These are phyloP conservation scores for Amanita fuliginea DNA, from an alignment of 768 basidiomycete genomes.

Conservation along the genomic window DNA sequence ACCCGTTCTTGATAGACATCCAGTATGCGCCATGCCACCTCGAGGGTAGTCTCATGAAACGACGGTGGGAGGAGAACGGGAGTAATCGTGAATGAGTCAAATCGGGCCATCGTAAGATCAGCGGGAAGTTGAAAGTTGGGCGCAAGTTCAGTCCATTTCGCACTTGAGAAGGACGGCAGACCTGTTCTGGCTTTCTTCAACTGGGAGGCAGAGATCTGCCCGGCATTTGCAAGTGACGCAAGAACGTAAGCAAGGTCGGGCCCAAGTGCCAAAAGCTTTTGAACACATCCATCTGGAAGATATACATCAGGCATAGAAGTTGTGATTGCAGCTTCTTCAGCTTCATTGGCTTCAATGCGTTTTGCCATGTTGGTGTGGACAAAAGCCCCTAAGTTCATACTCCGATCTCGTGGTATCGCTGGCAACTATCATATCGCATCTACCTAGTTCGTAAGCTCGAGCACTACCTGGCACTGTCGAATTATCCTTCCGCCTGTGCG, in stretches of 20 bases:
- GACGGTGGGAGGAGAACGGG: slow-evolving; percentile 6
- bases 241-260: slow-evolving; percentile 5
- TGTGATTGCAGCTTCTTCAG: too few species aligned
- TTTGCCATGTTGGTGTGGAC: too few species aligned
- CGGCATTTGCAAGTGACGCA: slow-evolving; percentile 3
- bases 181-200: slow-evolving; percentile 7
- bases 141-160: slow-evolving; percentile 6
- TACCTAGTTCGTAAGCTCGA: too few species aligned
- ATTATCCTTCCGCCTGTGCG: too few species aligned
- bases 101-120: neutral
- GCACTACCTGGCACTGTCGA: too few species aligned
- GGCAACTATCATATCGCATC: too few species aligned
- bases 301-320: too few species aligned
- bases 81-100: slow-evolving; percentile 1
- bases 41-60: slow-evolving; percentile 4
- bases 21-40: slow-evolving; percentile 8
- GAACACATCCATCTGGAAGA: neutral
- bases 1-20: slow-evolving; percentile 9
- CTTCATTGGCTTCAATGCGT: too few species aligned
- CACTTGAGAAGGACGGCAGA: slow-evolving; percentile 6
- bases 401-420: too few species aligned
- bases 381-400: too few species aligned
- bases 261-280: slow-evolving; percentile 4
- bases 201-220: slow-evolving; percentile 5
- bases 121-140: slow-evolving; percentile 3